A percentile compares a stretch with the other conserved stretches of the same genome.
Evolutionary conservation across 1,139 yeast species (phyloP).

Genomic region (Candida freyschussii): DNA sequence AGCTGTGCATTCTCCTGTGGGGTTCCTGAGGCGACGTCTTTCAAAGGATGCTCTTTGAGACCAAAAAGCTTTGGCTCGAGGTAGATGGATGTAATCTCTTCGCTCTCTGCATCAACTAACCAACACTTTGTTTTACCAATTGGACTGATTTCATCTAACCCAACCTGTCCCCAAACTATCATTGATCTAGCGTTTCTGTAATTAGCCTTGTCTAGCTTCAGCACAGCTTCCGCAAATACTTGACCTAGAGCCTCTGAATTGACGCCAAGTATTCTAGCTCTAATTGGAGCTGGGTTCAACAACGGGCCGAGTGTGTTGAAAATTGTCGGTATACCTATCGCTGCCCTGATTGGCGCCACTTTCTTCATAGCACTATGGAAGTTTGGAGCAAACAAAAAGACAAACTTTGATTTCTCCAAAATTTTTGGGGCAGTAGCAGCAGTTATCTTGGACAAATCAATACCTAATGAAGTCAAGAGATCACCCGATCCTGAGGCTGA

Average conservation of each 20-base stretch:
- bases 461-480: conserved; percentile 68
- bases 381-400: conserved; percentile 87
- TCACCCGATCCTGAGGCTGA: conserved; percentile 94
- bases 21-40: conserved; percentile 74
- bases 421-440: conserved; percentile 60
- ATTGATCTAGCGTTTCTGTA: conserved; percentile 53
- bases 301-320: conserved; percentile 92
- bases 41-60: conserved; percentile 65
- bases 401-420: conserved; percentile 48
- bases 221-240: conserved; percentile 79
- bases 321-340: conserved; percentile 84
- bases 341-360: conserved; percentile 72
- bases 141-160: conserved; percentile 91
- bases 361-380: conserved; percentile 92
- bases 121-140: conserved; percentile 77
- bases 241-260: conserved; percentile 74
- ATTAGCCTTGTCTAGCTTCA: conserved; percentile 45
- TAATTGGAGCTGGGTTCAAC: conserved; percentile 82
- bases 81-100: conserved; percentile 33
- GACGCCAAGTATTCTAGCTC: conserved; percentile 84
- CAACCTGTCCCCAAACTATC: conserved; percentile 89
- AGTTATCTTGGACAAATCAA: conserved; percentile 66
- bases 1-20: conserved; percentile 76
- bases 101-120: conserved; percentile 53
- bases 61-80: conserved; percentile 73